Percentiles rank a stretch among this genome's conserved stretches.
Evolutionary conservation across 768 basidiomycete species (phyloP).

Genomic region (Tylopilus rubrobrunneus): DNA sequence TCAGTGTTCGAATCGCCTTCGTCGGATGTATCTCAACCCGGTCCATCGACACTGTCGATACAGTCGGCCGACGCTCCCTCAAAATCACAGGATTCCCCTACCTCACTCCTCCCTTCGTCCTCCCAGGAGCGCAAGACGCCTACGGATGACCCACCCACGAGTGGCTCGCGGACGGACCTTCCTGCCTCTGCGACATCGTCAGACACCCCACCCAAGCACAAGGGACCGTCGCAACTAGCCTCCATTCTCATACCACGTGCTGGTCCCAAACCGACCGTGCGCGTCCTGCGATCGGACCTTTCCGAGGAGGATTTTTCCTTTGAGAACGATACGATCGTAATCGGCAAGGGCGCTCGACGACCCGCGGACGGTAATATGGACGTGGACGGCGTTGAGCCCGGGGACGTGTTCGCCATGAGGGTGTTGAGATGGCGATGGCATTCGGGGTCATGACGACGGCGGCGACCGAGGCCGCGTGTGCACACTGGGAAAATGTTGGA

Average conservation of each 20-base stretch:
- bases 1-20: slow-evolving; percentile 10
- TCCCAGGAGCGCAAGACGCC: neutral
- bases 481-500: neutral
- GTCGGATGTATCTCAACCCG: neutral
- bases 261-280: neutral
- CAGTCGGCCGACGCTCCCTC: neutral
- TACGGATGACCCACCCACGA: neutral
- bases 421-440: slow-evolving; percentile 30
- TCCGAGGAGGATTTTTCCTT: slow-evolving; percentile 21
- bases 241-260: neutral
- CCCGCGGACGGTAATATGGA: slow-evolving; percentile 7
- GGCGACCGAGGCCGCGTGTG: neutral
- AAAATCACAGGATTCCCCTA: slow-evolving; percentile 3
- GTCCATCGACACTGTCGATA: neutral
- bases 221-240: slow-evolving; percentile 1
- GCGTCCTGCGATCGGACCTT: slow-evolving; percentile 18
- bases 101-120: neutral
- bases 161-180: neutral
- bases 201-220: neutral
- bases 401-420: slow-evolving; percentile 18
- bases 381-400: slow-evolving; percentile 5
- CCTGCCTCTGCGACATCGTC: neutral
- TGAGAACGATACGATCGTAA: slow-evolving; percentile 15
- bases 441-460: neutral
- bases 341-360: slow-evolving; percentile 6